Evolutionary conservation across 2,329 filamentous ascomycete species (phyloP).

Genomic region (Exophiala sideris): DNA sequence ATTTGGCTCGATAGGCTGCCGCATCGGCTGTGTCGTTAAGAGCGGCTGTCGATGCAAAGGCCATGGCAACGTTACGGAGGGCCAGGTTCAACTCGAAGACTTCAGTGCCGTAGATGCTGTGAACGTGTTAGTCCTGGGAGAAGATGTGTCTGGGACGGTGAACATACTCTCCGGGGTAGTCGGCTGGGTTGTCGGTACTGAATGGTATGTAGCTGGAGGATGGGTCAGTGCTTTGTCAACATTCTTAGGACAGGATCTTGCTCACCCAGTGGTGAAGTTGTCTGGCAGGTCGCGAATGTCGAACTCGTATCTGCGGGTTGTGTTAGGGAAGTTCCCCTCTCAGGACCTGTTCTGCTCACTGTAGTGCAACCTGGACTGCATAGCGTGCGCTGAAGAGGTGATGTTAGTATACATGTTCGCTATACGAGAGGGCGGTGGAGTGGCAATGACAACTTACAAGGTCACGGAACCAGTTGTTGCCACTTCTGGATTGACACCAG

Average conservation of each 20-base stretch:
- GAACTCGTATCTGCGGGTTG: constrained; percentile 57
- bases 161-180: constrained; percentile 48
- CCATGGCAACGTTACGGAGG: constrained; percentile 53
- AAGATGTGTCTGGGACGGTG: background rate
- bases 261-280: constrained; percentile 56
- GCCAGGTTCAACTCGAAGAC: constrained; percentile 64
- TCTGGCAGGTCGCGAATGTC: constrained; percentile 65
- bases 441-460: constrained; percentile 37
- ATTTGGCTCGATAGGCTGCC: constrained; percentile 54
- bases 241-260: too few species aligned
- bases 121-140: constrained; percentile 12
- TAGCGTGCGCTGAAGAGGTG: constrained; percentile 49
- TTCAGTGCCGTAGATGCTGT: constrained; percentile 63
- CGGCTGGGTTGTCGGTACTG: constrained; percentile 52
- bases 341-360: too few species aligned
- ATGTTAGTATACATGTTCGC: too few species aligned
- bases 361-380: constrained; percentile 69
- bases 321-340: too few species aligned
- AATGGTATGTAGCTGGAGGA: constrained; percentile 59
- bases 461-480: constrained; percentile 65
- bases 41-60: constrained; percentile 50
- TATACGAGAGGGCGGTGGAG: too few species aligned
- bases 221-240: too few species aligned
- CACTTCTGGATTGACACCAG: constrained; percentile 67
- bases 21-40: constrained; percentile 53